Evolutionary conservation across 495 filamentous ascomycete species (phyloP), one percentile per base, ranked within the genome.

Genomic region (Penicillium bovifimosum): DNA sequence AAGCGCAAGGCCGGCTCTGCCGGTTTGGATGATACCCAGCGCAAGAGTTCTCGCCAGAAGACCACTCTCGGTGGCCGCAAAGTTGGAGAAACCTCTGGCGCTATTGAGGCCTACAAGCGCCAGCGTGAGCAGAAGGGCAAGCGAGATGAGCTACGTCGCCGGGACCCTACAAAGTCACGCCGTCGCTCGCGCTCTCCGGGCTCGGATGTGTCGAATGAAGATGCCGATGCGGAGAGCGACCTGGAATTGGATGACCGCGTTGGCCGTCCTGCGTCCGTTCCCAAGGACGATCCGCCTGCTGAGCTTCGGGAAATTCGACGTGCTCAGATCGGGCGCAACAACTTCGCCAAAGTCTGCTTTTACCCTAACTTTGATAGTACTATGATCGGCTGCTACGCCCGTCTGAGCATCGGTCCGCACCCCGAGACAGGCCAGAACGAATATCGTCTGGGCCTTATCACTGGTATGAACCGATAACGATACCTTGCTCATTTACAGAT

Each of bases 361-460:
- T 88, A 88, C 54, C 93, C 93, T 17, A 85, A 85, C 9, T 96
- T 99, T 50, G 85, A 91, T 14, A 78, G 89, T 29, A 79, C 85
- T 27, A 85, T 96, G 51, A 80, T 77, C 33, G 80, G 82, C 41
- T 93, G 89, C 69, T 96, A 86, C 66, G 83, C 80, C 24, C 87
- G 93, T 44, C 80, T 96, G 64, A 88, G 82, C 52, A 78, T 95
- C 56, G 90, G 90, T 18, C 74, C 82, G 13, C 83, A 91, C 58
- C 72, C 76, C 18, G 75, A 83, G 10, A 89, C 78, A 6, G 81
- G 84, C 13, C 67, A 79, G 52, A 86, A 84, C 50, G 78, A 86
- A 44, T 98, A 98, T 70, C 83, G 90, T 46, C 83, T 98, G 75
- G 85, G 84, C 32, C 68, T 88, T 58, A 90, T 97, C 61, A 95